Conservation (phyloP, 495 filamentous ascomycete genomes). For the Penicillium pulvis region DNA sequence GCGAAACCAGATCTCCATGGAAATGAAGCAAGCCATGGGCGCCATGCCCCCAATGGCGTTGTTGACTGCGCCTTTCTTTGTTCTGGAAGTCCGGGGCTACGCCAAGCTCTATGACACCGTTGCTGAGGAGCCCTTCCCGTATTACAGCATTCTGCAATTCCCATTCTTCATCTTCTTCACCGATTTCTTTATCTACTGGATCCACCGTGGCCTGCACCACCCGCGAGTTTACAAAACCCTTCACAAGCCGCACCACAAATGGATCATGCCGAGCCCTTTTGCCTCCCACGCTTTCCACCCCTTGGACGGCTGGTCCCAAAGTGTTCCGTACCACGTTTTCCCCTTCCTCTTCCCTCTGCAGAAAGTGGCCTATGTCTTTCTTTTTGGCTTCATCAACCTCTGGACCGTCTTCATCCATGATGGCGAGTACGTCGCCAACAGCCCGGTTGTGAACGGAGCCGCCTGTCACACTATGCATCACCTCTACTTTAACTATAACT, state of each 20-base stretch:
- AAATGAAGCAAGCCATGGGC: slow-evolving; percentile 76
- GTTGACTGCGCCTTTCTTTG: slow-evolving; percentile 80
- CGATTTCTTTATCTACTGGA: slow-evolving; percentile 92
- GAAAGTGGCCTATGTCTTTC: slow-evolving; percentile 81
- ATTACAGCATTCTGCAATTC: slow-evolving; percentile 85
- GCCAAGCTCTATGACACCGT: slow-evolving; percentile 82
- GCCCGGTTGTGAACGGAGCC: slow-evolving; percentile 87
- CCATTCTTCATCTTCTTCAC: slow-evolving; percentile 92
- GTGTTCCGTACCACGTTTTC: slow-evolving; percentile 90
- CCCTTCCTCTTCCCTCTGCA: slow-evolving; percentile 92
- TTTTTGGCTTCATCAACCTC: slow-evolving; percentile 93
- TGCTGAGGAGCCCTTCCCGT: slow-evolving; percentile 68
- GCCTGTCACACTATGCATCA: slow-evolving; percentile 98
- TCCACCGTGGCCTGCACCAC: slow-evolving; percentile 88
- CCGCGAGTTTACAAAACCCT: slow-evolving; percentile 80
- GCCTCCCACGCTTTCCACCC: slow-evolving; percentile 95
- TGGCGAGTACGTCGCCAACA: slow-evolving; percentile 91
- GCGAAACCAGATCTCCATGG: slow-evolving; percentile 86
- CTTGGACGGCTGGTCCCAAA: slow-evolving; percentile 89
- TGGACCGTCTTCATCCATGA: slow-evolving; percentile 99
- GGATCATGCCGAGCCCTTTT: slow-evolving; percentile 98
- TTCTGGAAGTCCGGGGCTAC: slow-evolving; percentile 82
- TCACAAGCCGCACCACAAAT: slow-evolving; percentile 98
- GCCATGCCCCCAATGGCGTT: slow-evolving; percentile 83
- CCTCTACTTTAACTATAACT: slow-evolving; percentile 99